Percentiles rank a stretch among this genome's conserved stretches.
phyloP scores from a whole-genome alignment of 1,284 basidiomycete genomes.

The Phylloboletellus chloephorus region DNA sequence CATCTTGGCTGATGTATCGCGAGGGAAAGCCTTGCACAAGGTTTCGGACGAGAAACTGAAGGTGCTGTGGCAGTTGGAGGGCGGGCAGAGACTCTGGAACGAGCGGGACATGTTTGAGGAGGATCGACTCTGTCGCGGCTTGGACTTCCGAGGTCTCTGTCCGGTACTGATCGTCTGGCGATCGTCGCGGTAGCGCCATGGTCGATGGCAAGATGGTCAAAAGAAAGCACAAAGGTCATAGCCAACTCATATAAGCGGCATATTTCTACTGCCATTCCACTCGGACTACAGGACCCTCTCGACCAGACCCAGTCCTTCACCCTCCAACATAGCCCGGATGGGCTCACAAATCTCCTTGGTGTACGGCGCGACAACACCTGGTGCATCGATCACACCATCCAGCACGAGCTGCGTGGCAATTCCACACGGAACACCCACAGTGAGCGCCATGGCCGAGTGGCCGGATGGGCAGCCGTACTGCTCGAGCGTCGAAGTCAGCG shows the following conservation, averaged over 20 bases:
- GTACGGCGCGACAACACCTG: constrained; percentile 88
- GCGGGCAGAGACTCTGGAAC: constrained; percentile 27
- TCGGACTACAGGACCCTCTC: constrained; percentile 57
- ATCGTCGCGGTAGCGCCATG: constrained; percentile 24
- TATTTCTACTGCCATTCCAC: background rate
- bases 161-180: constrained; percentile 53
- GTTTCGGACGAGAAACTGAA: constrained; percentile 65
- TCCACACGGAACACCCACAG: constrained; percentile 92
- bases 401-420: constrained; percentile 85
- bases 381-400: constrained; percentile 70
- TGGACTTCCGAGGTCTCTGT: constrained; percentile 65
- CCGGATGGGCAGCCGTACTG: constrained; percentile 83
- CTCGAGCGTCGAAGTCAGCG: constrained; percentile 88
- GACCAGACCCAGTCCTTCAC: constrained; percentile 77
- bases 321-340: constrained; percentile 72
- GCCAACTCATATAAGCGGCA: too few relatives aligned
- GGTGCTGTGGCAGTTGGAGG: constrained; percentile 56
- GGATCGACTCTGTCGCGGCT: constrained; percentile 59
- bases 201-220: background rate
- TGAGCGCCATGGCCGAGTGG: constrained; percentile 89
- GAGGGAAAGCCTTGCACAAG: constrained; percentile 72
- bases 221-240: background rate
- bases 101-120: constrained; percentile 44
- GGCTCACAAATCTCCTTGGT: constrained; percentile 83
- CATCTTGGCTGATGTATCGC: constrained; percentile 79